Base-by-base conservation (phyloP, 768 basidiomycete species). In the Trametes sanguinea region DNA sequence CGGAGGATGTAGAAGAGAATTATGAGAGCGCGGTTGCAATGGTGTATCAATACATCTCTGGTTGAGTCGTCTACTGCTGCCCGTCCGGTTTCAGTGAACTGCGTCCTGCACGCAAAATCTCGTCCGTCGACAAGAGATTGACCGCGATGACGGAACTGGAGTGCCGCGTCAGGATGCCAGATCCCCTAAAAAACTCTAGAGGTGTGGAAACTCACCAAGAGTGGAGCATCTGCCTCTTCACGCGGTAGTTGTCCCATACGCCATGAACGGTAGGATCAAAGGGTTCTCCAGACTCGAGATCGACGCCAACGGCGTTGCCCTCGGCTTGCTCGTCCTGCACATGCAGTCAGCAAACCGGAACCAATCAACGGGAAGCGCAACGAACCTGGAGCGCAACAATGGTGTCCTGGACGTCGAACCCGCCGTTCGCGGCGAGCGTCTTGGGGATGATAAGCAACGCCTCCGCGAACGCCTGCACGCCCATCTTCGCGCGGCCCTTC, bases 181-280 rank as follows among this genome's bases (percentile, higher is more conserved):
- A 61, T 66, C 56, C 56, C 65, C 57, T 39, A 27, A 16, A 3
- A 6, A 14, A 7, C 40, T 63, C 54, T 46, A 11, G 50, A 8
- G 9, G 45, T 30, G 43, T 6, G 35, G 35, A 11, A 30, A 78
- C 87, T 72, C 68, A 95, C 94, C 92, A 93, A 71, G 94, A 96
- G 72, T 98, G 95, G 48, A 99, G 77, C 94, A 99, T 97, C 73
- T 99, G 97, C 63, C 96, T 82, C 81, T 99, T 99, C 63, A 99
- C 97, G 66, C 97, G 83, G 73, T 97, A 98, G 77, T 98, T 98
- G 74, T 99, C 97, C 95, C 95, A 99, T 30, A 99, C 88, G 40
- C 97, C 97, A 72, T 95, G 91, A 5, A 93, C 88, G 9, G 92
- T 92, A 22, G 97, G 97, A 71, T 99, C 96, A 71, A 96, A 91